Percentiles rank a stretch among this genome's conserved stretches.
Evolutionary conservation across 2,329 filamentous ascomycete genomes (phyloP).

Genomic region (Diplodia intermedia): DNA sequence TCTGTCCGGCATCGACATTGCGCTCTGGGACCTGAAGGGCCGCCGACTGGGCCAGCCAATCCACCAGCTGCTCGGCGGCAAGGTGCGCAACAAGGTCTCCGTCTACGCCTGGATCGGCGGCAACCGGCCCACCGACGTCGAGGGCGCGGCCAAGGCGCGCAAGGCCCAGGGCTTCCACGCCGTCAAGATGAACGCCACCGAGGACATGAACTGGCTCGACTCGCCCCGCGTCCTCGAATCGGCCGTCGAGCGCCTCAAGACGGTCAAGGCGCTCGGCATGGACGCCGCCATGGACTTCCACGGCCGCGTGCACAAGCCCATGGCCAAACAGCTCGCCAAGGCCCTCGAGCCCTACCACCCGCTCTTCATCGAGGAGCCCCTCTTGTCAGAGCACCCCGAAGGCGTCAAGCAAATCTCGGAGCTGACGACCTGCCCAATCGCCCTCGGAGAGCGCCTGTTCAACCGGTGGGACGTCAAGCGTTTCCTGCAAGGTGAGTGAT

Average conservation of each 20-base stretch:
- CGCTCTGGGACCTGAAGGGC: slow-evolving; percentile 78
- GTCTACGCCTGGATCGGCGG: slow-evolving; percentile 84
- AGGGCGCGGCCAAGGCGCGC: slow-evolving; percentile 64
- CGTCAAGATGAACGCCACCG: slow-evolving; percentile 82
- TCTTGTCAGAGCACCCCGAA: slow-evolving; percentile 72
- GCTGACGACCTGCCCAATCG: slow-evolving; percentile 69
- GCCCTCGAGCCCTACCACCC: slow-evolving; percentile 71
- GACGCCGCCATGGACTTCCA: slow-evolving; percentile 81
- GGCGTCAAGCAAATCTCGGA: slow-evolving; percentile 67
- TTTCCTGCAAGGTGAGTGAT: slow-evolving; percentile 63
- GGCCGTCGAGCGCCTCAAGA: slow-evolving; percentile 70
- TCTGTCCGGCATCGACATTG: slow-evolving; percentile 78
- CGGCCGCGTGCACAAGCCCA: slow-evolving; percentile 77
- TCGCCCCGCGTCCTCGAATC: slow-evolving; percentile 68
- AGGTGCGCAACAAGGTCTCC: slow-evolving; percentile 71
- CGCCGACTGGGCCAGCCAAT: slow-evolving; percentile 70
- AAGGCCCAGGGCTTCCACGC: slow-evolving; percentile 68
- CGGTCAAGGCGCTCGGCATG: slow-evolving; percentile 72
- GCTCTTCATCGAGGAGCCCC: slow-evolving; percentile 78
- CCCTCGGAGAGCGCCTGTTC: slow-evolving; percentile 74
- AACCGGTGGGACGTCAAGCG: slow-evolving; percentile 76
- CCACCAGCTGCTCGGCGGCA: slow-evolving; percentile 76
- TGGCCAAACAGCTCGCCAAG: slow-evolving; percentile 77
- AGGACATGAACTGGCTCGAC: slow-evolving; percentile 78
- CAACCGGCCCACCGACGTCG: slow-evolving; percentile 72